Evolutionary conservation across 2,329 filamentous ascomycete species (phyloP).

Genomic region (Graphiopsis chlorocephala): DNA sequence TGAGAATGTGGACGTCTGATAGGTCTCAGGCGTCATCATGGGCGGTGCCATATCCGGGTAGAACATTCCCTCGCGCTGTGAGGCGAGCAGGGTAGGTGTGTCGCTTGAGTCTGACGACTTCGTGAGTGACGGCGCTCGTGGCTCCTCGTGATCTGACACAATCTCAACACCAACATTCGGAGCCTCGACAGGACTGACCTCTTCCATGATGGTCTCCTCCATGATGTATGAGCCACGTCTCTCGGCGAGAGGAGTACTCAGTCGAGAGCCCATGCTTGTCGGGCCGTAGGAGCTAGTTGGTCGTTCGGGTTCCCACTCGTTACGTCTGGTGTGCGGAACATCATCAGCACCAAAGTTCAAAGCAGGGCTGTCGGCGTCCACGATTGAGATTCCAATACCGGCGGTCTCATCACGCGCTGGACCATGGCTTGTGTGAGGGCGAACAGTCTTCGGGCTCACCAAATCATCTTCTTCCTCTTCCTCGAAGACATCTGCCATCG

Average conservation of each 20-base stretch:
- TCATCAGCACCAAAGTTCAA: slow-evolving; percentile 13
- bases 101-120: slow-evolving; percentile 51
- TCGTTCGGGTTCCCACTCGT: slow-evolving; percentile 23
- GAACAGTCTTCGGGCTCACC: not conserved
- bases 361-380: slow-evolving; percentile 27
- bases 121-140: slow-evolving; percentile 47
- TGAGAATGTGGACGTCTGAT: slow-evolving; percentile 51
- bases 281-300: slow-evolving; percentile 16
- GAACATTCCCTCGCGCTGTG: slow-evolving; percentile 32
- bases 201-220: slow-evolving; percentile 36
- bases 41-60: slow-evolving; percentile 22
- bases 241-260: slow-evolving; percentile 28
- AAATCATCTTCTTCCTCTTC: slow-evolving; percentile 67
- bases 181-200: slow-evolving; percentile 39
- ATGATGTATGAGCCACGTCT: slow-evolving; percentile 32
- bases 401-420: slow-evolving; percentile 34
- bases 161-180: slow-evolving; percentile 42
- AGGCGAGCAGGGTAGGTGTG: slow-evolving; percentile 35
- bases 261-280: slow-evolving; percentile 17
- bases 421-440: slow-evolving; percentile 29
- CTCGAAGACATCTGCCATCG: slow-evolving; percentile 85
- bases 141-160: slow-evolving; percentile 48
- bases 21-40: slow-evolving; percentile 64
- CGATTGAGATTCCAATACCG: slow-evolving; percentile 30
- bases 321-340: slow-evolving; percentile 17